Evolutionary conservation across 2,329 filamentous ascomycete species (phyloP).

Genomic region (Microcyclospora tardicrescens): DNA sequence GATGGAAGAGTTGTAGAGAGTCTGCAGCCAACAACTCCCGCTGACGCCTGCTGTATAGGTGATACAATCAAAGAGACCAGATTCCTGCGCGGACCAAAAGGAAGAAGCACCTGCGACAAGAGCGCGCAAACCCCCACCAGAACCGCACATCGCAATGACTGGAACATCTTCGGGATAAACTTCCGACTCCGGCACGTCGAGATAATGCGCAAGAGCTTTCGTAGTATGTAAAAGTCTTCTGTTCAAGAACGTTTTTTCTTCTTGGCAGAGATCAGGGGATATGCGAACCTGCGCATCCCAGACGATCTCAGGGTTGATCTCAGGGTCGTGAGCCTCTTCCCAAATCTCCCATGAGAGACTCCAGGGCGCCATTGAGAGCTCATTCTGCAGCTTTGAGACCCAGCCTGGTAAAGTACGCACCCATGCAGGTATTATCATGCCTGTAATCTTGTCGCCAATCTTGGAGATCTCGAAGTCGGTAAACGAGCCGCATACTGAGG

Average conservation of each 20-base stretch:
- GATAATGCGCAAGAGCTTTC: constrained; percentile 67
- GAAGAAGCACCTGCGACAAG: constrained; percentile 85
- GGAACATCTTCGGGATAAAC: constrained; percentile 91
- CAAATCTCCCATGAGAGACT: constrained; percentile 89
- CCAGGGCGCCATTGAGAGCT: constrained; percentile 75
- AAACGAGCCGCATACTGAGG: constrained; percentile 16
- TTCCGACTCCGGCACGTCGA: constrained; percentile 62
- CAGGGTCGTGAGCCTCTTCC: constrained; percentile 74
- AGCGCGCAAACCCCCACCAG: constrained; percentile 79
- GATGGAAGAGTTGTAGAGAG: constrained; percentile 73
- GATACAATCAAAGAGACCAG: constrained; percentile 81
- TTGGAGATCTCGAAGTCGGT: constrained; percentile 15
- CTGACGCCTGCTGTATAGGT: constrained; percentile 95
- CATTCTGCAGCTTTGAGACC: constrained; percentile 69
- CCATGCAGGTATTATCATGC: constrained; percentile 65
- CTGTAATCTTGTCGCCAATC: constrained; percentile 16
- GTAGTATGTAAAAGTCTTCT: constrained; percentile 56
- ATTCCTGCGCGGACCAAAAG: constrained; percentile 68
- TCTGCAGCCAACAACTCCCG: constrained; percentile 90
- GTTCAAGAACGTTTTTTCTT: constrained; percentile 63
- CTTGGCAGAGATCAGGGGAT: constrained; percentile 64
- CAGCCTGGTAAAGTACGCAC: constrained; percentile 61
- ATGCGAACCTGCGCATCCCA: constrained; percentile 73
- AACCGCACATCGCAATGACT: constrained; percentile 85
- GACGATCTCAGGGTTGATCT: constrained; percentile 73